phyloP scores from a whole-genome alignment of 2,329 filamentous ascomycete species.

The Alternaria ventricosa region DNA sequence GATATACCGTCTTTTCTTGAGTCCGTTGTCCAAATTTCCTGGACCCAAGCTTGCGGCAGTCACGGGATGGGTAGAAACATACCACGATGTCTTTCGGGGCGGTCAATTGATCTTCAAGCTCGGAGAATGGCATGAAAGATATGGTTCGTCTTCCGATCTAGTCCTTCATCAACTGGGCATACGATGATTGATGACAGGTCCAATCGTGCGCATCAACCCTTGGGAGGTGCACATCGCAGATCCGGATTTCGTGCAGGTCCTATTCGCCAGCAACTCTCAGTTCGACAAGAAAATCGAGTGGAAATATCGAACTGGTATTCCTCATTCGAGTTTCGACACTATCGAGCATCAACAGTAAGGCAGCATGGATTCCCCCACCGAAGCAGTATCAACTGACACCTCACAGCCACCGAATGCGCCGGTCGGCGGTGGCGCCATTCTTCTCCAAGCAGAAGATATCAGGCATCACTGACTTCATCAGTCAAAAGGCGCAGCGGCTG shows the following conservation, averaged over 20 bases:
- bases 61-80: slow-evolving; percentile 13
- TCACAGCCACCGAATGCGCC: slow-evolving; percentile 23
- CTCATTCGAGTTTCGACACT: background rate
- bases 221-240: slow-evolving; percentile 19
- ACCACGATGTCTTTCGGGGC: too few relatives aligned
- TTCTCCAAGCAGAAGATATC: slow-evolving; percentile 24
- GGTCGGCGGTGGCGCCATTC: slow-evolving; percentile 29
- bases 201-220: slow-evolving; percentile 3
- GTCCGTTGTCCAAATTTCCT: slow-evolving; percentile 17
- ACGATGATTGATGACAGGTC: background rate
- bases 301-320: too few relatives aligned
- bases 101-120: too few relatives aligned
- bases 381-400: too few relatives aligned
- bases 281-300: too few relatives aligned
- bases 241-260: background rate
- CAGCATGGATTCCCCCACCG: too few relatives aligned
- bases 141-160: background rate
- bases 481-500: background rate
- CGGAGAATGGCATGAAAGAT: too few relatives aligned
- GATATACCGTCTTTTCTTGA: slow-evolving; percentile 11
- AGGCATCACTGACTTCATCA: background rate
- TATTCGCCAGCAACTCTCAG: too few relatives aligned
- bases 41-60: slow-evolving; percentile 22
- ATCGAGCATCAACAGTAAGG: slow-evolving; percentile 19
- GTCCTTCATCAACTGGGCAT: background rate